Conservation (phyloP, 2,329 filamentous ascomycete species). For the Talaromyces atroroseus region DNA sequence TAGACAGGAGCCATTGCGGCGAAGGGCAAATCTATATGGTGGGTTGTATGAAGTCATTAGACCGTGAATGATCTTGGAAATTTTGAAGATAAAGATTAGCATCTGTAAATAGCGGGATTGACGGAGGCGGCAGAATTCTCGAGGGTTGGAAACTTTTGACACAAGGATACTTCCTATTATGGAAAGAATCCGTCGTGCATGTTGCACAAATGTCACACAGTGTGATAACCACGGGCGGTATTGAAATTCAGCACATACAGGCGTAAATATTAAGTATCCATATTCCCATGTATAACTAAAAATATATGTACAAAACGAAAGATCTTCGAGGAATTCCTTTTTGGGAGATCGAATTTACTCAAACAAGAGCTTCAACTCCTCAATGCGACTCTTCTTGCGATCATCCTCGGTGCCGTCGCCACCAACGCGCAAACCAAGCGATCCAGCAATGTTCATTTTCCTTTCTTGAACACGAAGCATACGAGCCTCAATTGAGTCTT, state of each 20-base stretch:
- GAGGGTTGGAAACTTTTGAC: background rate
- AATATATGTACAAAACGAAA: background rate
- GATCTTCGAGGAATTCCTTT: background rate
- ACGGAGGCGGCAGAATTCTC: background rate
- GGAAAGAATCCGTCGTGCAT: background rate
- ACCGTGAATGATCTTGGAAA: background rate
- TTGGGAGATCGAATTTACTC: conserved; percentile 21
- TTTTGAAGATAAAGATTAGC: no score
- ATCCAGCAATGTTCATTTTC: conserved; percentile 84
- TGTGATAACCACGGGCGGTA: background rate
- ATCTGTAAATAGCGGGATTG: no score
- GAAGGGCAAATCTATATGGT: background rate
- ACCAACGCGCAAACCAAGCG: conserved; percentile 92
- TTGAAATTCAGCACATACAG: background rate
- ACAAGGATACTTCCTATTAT: no score
- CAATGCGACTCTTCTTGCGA: conserved; percentile 81
- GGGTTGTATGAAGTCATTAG: background rate
- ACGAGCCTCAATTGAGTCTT: conserved; percentile 86
- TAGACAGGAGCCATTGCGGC: conserved; percentile 4
- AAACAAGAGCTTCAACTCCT: conserved; percentile 88
- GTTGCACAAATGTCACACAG: background rate
- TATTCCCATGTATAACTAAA: background rate
- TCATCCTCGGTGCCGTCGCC: conserved; percentile 83
- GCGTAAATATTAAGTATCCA: background rate
- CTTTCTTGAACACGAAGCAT: conserved; percentile 91